Conservation (phyloP, 768 basidiomycete species). For the Lactarius trivialis region DNA sequence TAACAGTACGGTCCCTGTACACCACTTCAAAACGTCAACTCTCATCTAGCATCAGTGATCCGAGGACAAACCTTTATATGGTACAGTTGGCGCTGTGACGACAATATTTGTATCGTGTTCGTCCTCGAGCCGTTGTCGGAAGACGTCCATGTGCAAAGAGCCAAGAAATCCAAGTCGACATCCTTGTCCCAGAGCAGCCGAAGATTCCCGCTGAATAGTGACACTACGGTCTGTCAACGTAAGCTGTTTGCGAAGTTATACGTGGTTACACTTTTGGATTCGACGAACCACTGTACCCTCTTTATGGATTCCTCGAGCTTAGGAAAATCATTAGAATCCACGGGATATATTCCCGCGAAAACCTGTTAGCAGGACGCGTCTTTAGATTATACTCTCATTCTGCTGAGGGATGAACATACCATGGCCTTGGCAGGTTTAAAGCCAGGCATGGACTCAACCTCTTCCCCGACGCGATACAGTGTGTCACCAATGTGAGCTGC, state of each 20-base stretch:
- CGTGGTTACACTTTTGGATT: constrained; percentile 1
- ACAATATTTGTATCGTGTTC: constrained; percentile 94
- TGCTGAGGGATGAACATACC: constrained; percentile 40
- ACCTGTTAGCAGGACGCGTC: constrained; percentile 46
- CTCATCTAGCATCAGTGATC: constrained; percentile 2
- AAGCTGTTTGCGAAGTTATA: constrained; percentile 40
- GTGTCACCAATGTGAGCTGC: constrained; percentile 94
- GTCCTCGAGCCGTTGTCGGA: constrained; percentile 92
- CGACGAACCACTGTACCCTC: constrained; percentile 45
- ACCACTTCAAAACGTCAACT: constrained; percentile 47
- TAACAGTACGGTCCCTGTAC: constrained; percentile 52
- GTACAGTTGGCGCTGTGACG: constrained; percentile 93
- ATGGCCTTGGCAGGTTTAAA: constrained; percentile 92
- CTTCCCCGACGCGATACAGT: constrained; percentile 63
- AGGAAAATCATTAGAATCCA: constrained; percentile 84
- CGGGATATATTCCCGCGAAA: constrained; percentile 90
- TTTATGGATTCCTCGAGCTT: constrained; percentile 96
- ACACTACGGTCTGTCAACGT: constrained; percentile 86
- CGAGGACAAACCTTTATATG: constrained; percentile 63
- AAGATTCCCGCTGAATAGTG: constrained; percentile 85
- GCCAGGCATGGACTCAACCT: constrained; percentile 79
- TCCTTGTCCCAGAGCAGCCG: constrained; percentile 91
- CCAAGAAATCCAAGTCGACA: constrained; percentile 93
- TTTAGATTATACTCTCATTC: background rate
- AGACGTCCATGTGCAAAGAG: constrained; percentile 93